phyloP scores from a whole-genome alignment of 768 basidiomycete species.

The Rhodotorula paludigena region DNA sequence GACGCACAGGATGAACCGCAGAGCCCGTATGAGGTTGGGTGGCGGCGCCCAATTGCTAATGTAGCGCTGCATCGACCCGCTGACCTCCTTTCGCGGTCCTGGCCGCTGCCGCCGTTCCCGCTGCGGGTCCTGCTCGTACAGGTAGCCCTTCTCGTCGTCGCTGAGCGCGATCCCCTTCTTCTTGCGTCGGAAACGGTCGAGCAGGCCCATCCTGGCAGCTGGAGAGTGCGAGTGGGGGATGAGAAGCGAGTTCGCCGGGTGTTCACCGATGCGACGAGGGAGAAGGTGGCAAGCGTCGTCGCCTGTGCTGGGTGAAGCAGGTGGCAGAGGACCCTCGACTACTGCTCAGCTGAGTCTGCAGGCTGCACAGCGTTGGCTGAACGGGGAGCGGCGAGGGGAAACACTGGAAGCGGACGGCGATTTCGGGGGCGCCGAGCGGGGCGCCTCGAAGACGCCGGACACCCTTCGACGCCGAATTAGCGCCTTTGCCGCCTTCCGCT shows the following conservation, averaged over 20 bases:
- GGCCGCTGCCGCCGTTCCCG: background rate
- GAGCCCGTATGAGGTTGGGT: constrained; percentile 12
- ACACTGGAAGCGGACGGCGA: too few species aligned
- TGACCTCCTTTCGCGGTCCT: background rate
- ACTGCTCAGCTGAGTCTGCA: too few species aligned
- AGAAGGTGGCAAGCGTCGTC: too few species aligned
- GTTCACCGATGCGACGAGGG: too few species aligned
- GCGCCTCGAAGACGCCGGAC: too few species aligned
- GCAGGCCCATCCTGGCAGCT: constrained; percentile 2
- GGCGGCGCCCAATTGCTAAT: constrained; percentile 26
- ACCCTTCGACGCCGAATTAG: too few species aligned
- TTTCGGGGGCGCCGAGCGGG: too few species aligned
- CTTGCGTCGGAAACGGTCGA: constrained; percentile 16
- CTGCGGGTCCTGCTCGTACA: constrained; percentile 22
- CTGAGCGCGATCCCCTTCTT: constrained; percentile 3
- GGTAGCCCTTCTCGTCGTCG: constrained; percentile 21
- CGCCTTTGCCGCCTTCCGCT: too few species aligned
- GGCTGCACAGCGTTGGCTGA: too few species aligned
- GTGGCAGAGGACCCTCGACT: too few species aligned
- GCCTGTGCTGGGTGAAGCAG: too few species aligned
- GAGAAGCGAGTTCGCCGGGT: background rate
- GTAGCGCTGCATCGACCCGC: background rate
- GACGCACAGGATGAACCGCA: constrained; percentile 23
- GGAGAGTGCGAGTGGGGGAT: background rate
- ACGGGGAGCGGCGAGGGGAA: too few species aligned